Evolutionary conservation across 2,329 filamentous ascomycete species (phyloP).

Genomic region (Shiraia bambusicola): DNA sequence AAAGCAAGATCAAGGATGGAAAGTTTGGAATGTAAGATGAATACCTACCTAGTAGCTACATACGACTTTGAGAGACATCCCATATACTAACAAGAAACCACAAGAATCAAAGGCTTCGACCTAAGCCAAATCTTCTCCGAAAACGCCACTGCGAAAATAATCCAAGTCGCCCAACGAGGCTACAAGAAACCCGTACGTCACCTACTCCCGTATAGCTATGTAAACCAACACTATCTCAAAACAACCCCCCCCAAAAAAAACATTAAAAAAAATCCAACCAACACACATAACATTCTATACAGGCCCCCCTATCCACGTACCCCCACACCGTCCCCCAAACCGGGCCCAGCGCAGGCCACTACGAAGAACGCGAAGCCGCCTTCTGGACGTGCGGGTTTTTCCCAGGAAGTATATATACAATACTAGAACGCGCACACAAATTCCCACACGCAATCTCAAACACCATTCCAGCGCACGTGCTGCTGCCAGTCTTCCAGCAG

Average conservation of each 20-base stretch:
- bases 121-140: slow-evolving; percentile 32
- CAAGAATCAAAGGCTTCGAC: slow-evolving; percentile 30
- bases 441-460: slow-evolving; percentile 31
- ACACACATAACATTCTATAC: background rate
- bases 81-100: background rate
- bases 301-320: slow-evolving; percentile 34
- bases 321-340: slow-evolving; percentile 38
- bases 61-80: background rate
- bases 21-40: slow-evolving; percentile 12
- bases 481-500: slow-evolving; percentile 22
- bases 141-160: slow-evolving; percentile 33
- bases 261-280: background rate
- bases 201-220: no score
- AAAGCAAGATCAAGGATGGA: background rate
- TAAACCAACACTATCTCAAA: no score
- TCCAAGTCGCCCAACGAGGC: slow-evolving; percentile 37
- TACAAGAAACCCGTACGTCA: slow-evolving; percentile 23
- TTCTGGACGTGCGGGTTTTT: slow-evolving; percentile 44
- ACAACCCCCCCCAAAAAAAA: no score
- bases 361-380: slow-evolving; percentile 40
- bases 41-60: no score
- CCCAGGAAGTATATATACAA: slow-evolving; percentile 37
- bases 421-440: slow-evolving; percentile 35
- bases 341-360: slow-evolving; percentile 25
- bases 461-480: slow-evolving; percentile 19